Evolutionary conservation across 345 rosid species (phyloP), one percentile per base, ranked within the genome.

Genomic region (Lumnitzera littorea): DNA sequence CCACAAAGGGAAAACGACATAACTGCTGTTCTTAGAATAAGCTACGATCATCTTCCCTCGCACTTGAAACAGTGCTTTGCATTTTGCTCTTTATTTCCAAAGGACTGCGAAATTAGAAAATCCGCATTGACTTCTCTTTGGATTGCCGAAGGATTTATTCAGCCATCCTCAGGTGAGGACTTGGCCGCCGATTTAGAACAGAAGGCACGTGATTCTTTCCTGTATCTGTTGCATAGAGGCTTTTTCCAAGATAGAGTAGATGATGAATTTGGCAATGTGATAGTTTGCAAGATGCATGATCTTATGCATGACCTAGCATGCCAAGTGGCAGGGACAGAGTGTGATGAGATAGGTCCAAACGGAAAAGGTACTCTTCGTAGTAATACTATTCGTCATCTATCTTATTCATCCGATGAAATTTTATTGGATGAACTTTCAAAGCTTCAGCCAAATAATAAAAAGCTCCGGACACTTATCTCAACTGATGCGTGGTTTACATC

Each of bases 271-370:
- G 67, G 27, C 24, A 46, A 46, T 25, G 46, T 23, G 10, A 15
- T 0, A 17, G 48, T 43, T 0, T 72, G 64, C 46, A 67, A 67
- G 43, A 63, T 78, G 75, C 74, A 78, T 61, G 68, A 62, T 65
- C 65, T 73, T 10, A 68, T 73, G 27, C 73, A 70, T 17, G 74
- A 77, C 65, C 76, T 77, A 24, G 77, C 63, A 2, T 53, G 36
- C 50, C 61, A 56, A 51, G 46, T 73, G 51, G 60, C 27, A 23
- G 62, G 66, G 46, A 56, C 29, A 5, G 69, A 72, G 55, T 68
- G 3, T 49, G 1, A 36, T 36, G 24, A 59, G 41, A 16, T 46
- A 56, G 61, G 53, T 4, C 27, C 16, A 47, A 12, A 46, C 53
- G 43, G 46, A 9, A 51, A 46, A 53, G 43, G 43, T 36, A 36